These are phyloP conservation scores for Penicillium nordicum DNA, from an alignment of 2,329 filamentous ascomycete genomes.

Conservation along the genomic window DNA sequence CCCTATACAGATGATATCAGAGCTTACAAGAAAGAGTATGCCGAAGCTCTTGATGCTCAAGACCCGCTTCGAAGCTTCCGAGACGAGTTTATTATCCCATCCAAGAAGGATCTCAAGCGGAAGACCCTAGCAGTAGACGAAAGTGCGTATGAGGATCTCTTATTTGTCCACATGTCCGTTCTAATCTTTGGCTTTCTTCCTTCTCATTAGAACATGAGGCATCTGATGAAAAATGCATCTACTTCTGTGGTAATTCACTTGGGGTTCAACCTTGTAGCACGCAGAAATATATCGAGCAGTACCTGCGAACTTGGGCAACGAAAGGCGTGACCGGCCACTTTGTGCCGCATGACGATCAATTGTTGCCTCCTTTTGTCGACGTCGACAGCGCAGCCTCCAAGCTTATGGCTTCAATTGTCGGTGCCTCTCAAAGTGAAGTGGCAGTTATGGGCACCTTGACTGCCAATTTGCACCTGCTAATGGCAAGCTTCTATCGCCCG, in stretches of 20 bases:
- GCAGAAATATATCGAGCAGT: slow-evolving; percentile 62
- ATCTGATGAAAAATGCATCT: slow-evolving; percentile 57
- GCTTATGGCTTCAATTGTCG: slow-evolving; percentile 70
- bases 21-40: slow-evolving; percentile 39
- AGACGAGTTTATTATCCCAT: slow-evolving; percentile 73
- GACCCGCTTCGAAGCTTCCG: slow-evolving; percentile 62
- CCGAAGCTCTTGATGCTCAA: slow-evolving; percentile 54
- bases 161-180: neutral
- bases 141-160: slow-evolving; percentile 17
- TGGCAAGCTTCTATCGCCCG: slow-evolving; percentile 80
- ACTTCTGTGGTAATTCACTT: slow-evolving; percentile 87
- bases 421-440: slow-evolving; percentile 68
- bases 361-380: slow-evolving; percentile 70
- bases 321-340: slow-evolving; percentile 87
- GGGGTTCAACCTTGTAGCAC: slow-evolving; percentile 75
- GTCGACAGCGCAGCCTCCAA: slow-evolving; percentile 71
- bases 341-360: slow-evolving; percentile 62
- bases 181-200: neutral
- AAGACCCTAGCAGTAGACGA: slow-evolving; percentile 49
- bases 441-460: slow-evolving; percentile 87
- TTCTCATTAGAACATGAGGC: slow-evolving; percentile 25
- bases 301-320: slow-evolving; percentile 78
- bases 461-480: slow-evolving; percentile 73
- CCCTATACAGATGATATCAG: slow-evolving; percentile 32
- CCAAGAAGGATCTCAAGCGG: slow-evolving; percentile 66